phyloP scores from a whole-genome alignment of 805 yeast species.

The Tetrapisispora arboricola region DNA sequence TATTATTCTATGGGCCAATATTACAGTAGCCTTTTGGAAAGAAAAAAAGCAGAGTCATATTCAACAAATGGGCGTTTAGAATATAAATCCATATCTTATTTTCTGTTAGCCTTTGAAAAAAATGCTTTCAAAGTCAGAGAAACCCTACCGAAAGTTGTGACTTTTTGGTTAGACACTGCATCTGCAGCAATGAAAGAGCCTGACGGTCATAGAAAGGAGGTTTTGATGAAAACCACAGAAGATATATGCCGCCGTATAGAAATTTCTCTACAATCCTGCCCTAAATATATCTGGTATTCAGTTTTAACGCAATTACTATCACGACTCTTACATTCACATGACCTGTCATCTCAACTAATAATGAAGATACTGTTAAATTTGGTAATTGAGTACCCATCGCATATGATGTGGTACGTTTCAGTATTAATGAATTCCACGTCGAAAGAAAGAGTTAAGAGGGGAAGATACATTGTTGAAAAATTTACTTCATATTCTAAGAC shows the following conservation, averaged over 20 bases:
- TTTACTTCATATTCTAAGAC: constrained; percentile 11
- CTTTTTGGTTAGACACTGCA: constrained; percentile 81
- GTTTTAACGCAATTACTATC: constrained; percentile 82
- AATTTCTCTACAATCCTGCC: constrained; percentile 35
- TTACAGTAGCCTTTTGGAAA: constrained; percentile 65
- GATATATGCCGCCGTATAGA: constrained; percentile 41
- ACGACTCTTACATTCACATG: constrained; percentile 56
- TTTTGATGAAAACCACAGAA: constrained; percentile 30
- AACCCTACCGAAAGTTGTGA: constrained; percentile 79
- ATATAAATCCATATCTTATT: constrained; percentile 22
- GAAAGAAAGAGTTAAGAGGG: constrained; percentile 36
- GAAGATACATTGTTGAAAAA: constrained; percentile 35
- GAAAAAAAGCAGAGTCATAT: constrained; percentile 38
- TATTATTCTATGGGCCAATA: constrained; percentile 73
- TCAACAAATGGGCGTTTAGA: constrained; percentile 23
- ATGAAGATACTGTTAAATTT: constrained; percentile 48
- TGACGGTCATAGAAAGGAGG: constrained; percentile 20
- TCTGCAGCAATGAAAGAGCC: constrained; percentile 20
- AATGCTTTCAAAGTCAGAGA: constrained; percentile 61
- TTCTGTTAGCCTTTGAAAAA: constrained; percentile 24
- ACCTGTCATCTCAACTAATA: constrained; percentile 45
- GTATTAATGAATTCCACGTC: constrained; percentile 55
- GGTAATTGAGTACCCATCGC: constrained; percentile 60
- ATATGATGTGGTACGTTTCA: constrained; percentile 65
- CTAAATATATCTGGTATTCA: constrained; percentile 62